A percentile compares a stretch with the other conserved stretches of the same genome.
Conservation (phyloP, 1,284 basidiomycete species). For the Porodaedalea pini region DNA sequence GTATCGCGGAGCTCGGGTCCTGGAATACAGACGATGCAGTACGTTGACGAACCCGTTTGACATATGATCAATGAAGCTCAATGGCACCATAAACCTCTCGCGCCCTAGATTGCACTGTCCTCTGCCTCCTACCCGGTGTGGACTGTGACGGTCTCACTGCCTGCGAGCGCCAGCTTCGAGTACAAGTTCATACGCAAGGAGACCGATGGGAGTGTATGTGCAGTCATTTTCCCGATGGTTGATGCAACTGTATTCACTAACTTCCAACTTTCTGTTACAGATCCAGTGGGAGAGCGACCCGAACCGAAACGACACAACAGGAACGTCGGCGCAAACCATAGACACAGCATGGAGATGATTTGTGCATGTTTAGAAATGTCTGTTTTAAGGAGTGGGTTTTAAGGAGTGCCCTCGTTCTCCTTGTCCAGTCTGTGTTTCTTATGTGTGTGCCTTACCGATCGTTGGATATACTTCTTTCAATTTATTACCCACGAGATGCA, state of each 20-base stretch:
- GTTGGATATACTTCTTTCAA: too few relatives aligned
- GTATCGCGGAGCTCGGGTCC: constrained; percentile 48
- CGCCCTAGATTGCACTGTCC: constrained; percentile 48
- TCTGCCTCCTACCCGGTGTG: constrained; percentile 54
- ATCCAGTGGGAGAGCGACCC: constrained; percentile 56
- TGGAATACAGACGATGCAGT: constrained; percentile 50
- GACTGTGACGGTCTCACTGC: constrained; percentile 47
- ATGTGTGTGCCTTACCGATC: too few relatives aligned
- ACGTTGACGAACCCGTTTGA: constrained; percentile 25
- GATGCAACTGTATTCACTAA: not conserved
- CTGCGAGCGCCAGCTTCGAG: constrained; percentile 46
- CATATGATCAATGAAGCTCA: too few relatives aligned
- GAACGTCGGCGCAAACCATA: constrained; percentile 38
- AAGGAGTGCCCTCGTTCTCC: too few relatives aligned
- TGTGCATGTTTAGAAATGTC: not conserved
- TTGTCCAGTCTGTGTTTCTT: too few relatives aligned
- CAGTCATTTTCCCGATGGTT: not conserved
- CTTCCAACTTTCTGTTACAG: constrained; percentile 24
- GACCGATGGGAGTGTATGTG: constrained; percentile 48
- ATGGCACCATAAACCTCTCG: not conserved
- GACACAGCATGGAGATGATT: constrained; percentile 29
- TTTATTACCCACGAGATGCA: too few relatives aligned
- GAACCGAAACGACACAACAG: constrained; percentile 45
- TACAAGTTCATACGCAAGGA: constrained; percentile 63
- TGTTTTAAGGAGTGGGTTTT: too few relatives aligned